Evolutionary conservation across 495 filamentous ascomycete species (phyloP).

Genomic region (Xylaria castorea): DNA sequence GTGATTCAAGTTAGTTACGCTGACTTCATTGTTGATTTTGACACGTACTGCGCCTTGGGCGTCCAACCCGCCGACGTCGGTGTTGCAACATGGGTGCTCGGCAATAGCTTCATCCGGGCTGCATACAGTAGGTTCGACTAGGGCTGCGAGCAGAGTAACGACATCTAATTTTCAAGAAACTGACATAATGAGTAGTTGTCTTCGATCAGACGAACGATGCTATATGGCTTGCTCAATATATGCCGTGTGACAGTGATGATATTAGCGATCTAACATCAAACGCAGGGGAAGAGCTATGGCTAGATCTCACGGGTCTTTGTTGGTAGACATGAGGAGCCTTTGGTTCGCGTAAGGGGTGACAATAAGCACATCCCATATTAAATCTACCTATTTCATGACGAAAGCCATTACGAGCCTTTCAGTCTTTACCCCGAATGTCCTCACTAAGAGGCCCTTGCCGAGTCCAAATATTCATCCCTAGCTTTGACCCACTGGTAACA

Average conservation of each 20-base stretch:
- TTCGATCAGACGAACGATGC: constrained; percentile 53
- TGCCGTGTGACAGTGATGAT: constrained; percentile 46
- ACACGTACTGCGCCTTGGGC: constrained; percentile 48
- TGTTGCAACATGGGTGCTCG: constrained; percentile 46
- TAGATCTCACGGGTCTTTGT: constrained; percentile 39
- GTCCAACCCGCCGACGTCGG: constrained; percentile 48
- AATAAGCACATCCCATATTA: background rate
- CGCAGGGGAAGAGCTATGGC: constrained; percentile 39
- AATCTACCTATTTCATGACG: background rate
- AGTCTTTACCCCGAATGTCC: constrained; percentile 45
- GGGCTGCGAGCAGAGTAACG: background rate
- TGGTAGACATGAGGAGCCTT: constrained; percentile 4
- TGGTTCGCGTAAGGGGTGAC: background rate
- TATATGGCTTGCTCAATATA: constrained; percentile 55
- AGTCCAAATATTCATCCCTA: constrained; percentile 86
- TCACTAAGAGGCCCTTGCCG: constrained; percentile 46
- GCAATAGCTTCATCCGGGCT: constrained; percentile 52
- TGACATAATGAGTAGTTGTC: constrained; percentile 42
- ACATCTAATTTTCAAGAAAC: background rate
- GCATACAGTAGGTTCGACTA: constrained; percentile 46
- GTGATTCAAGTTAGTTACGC: constrained; percentile 52
- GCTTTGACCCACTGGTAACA: constrained; percentile 70
- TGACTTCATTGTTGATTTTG: constrained; percentile 52
- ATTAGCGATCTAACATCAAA: constrained; percentile 37
- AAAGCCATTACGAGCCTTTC: background rate